phyloP scores from a whole-genome alignment of 257 asterid genomes.

The Jasminum sambac region DNA sequence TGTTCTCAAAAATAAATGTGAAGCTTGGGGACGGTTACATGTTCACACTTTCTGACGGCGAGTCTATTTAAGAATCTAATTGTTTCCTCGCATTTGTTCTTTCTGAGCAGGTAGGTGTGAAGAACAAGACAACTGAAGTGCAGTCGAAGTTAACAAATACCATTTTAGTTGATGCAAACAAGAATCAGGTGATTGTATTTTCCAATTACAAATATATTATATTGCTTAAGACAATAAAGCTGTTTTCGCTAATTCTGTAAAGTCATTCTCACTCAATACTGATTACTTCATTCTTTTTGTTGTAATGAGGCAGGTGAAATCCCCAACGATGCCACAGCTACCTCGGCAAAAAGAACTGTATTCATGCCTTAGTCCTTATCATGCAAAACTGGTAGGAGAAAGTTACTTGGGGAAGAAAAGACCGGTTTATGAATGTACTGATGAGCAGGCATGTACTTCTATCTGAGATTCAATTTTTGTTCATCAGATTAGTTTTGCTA shows the following conservation, averaged over 20 bases:
- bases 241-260: not conserved
- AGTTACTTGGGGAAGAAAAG: slow-evolving; percentile 88
- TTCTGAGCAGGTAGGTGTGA: slow-evolving; percentile 88
- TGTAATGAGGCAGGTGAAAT: slow-evolving; percentile 61
- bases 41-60: slow-evolving; percentile 7
- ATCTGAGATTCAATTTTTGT: slow-evolving; percentile 3
- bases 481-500: not conserved
- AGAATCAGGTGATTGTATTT: slow-evolving; percentile 73
- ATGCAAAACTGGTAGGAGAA: slow-evolving; percentile 91
- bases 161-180: slow-evolving; percentile 77
- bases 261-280: slow-evolving; percentile 4
- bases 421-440: slow-evolving; percentile 86
- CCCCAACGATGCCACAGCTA: slow-evolving; percentile 77
- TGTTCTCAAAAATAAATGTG: not conserved
- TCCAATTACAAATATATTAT: not conserved
- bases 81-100: slow-evolving; percentile 18
- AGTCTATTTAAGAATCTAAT: not conserved
- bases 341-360: slow-evolving; percentile 80
- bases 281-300: slow-evolving; percentile 28
- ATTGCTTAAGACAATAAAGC: slow-evolving; percentile 7
- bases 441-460: slow-evolving; percentile 57
- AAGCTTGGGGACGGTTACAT: slow-evolving; percentile 7
- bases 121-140: slow-evolving; percentile 74
- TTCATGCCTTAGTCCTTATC: slow-evolving; percentile 68
- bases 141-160: slow-evolving; percentile 82